Evolutionary conservation across 352 stramenopile species (phyloP).

Genomic region (Pythium pyrilobum): DNA sequence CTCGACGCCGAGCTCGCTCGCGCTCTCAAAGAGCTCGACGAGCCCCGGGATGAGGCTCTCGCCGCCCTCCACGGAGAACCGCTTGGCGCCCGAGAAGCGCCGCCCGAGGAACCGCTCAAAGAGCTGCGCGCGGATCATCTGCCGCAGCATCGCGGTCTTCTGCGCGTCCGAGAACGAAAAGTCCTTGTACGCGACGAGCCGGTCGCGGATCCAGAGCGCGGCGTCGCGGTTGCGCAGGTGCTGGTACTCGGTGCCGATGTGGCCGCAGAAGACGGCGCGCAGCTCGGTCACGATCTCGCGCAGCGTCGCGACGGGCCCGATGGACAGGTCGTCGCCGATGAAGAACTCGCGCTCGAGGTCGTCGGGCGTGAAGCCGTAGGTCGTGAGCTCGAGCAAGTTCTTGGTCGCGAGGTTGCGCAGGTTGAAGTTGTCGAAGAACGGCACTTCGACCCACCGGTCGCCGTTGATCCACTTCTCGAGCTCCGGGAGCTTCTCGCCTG

Average conservation of each 20-base stretch:
- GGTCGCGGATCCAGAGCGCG: conserved; percentile 72
- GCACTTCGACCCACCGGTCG: conserved; percentile 77
- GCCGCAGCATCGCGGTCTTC: conserved; percentile 92
- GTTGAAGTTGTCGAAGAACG: conserved; percentile 88
- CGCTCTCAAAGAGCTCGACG: conserved; percentile 93
- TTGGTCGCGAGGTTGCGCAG: conserved; percentile 74
- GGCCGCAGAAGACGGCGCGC: conserved; percentile 94
- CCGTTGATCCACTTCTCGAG: conserved; percentile 83
- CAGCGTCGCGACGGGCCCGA: conserved; percentile 74
- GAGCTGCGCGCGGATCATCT: conserved; percentile 94
- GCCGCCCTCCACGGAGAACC: conserved; percentile 97
- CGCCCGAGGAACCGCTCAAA: conserved; percentile 98
- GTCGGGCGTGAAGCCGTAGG: conserved; percentile 82
- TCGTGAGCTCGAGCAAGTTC: conserved; percentile 78
- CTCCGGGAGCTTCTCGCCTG: conserved; percentile 77
- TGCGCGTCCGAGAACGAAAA: conserved; percentile 70
- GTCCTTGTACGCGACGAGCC: conserved; percentile 61
- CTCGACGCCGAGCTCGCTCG: conserved; percentile 94
- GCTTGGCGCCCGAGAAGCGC: conserved; percentile 94
- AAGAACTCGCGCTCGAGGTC: conserved; percentile 92
- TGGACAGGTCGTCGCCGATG: conserved; percentile 84
- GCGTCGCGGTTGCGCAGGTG: conserved; percentile 94
- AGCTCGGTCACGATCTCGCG: conserved; percentile 91
- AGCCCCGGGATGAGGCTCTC: conserved; percentile 96
- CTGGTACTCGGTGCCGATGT: conserved; percentile 98